Base-by-base conservation (phyloP, 2,329 filamentous ascomycete species). In the Teratosphaeria gauchensis region DNA sequence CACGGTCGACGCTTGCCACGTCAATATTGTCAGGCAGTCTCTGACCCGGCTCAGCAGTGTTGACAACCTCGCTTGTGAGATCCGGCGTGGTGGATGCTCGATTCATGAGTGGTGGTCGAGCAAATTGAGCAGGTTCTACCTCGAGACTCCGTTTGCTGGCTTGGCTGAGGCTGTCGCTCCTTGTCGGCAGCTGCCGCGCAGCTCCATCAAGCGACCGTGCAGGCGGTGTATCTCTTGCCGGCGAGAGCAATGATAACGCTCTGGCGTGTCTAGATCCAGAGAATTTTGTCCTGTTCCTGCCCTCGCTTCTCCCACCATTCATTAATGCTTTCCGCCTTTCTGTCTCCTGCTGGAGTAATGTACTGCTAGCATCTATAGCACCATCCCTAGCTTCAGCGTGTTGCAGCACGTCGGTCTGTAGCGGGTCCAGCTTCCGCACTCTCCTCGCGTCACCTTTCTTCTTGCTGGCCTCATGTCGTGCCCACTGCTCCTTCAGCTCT, bases 241-340 rank as follows among this genome's bases (percentile, higher is more conserved):
- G 89, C n/a, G 91, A 95, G 9, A 97, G 79, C 52, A 99, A 76
- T 24, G 92, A 96, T 53, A 97, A 75, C 0, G 84, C 81, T 79
- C 91, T 68, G 71, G 81, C 78, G 70, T 86, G 83, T 55, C 77
- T 73, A 28, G 81, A 83, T 57, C 82, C 82, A 55, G 80, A 85
- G 68, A 96, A 88, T 63, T 82, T 73, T 65, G 80, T 81, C 54
- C 81, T 77, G 56, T 77, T 78, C 2, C 79, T 76, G 4, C 42
- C 42, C 19, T 48, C 42, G 19, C 74, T 73, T 64, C 74, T 78
- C 32, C 62, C 63, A 21, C 76, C 76, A 56, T 70, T 76, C 59
- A 90, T 77, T 52, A 91, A 74, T 7, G 87, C 83, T 70, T 86
- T 89, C 62, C 87, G 82, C 64, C 89, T 80, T 65, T 92, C 90